Conservation (phyloP, 768 basidiomycete genomes). For the Lactarius evosmus region DNA sequence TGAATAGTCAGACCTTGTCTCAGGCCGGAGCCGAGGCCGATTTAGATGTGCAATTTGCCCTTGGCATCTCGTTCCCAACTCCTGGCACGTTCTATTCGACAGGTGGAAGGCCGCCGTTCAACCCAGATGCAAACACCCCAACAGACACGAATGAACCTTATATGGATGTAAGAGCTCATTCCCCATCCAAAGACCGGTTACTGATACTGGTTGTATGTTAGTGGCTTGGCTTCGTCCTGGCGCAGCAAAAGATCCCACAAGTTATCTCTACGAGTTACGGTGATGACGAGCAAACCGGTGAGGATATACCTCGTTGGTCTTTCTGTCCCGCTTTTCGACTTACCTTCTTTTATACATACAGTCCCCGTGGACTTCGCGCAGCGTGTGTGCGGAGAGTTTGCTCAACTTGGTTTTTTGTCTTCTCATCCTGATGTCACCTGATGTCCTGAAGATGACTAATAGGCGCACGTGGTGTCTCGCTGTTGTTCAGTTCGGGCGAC, state of each 20-base stretch:
- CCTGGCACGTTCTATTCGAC: conserved; percentile 60
- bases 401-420: conserved; percentile 49
- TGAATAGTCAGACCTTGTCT: conserved; percentile 53
- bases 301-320: conserved; percentile 22
- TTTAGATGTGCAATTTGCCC: conserved; percentile 65
- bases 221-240: conserved; percentile 63
- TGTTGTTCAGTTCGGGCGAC: conserved; percentile 71
- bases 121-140: conserved; percentile 43
- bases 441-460: neutral
- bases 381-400: conserved; percentile 59
- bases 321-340: conserved; percentile 40
- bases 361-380: conserved; percentile 56
- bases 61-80: conserved; percentile 61
- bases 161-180: conserved; percentile 35
- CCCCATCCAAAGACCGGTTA: neutral
- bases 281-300: conserved; percentile 68
- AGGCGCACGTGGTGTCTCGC: conserved; percentile 63
- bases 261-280: conserved; percentile 72
- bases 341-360: conserved; percentile 27
- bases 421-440: neutral
- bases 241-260: conserved; percentile 46
- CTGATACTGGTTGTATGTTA: conserved; percentile 29
- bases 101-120: conserved; percentile 57
- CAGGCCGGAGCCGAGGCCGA: conserved; percentile 63
- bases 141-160: conserved; percentile 51